Conservation (phyloP, 768 basidiomycete genomes). For the Boletus sp. region DNA sequence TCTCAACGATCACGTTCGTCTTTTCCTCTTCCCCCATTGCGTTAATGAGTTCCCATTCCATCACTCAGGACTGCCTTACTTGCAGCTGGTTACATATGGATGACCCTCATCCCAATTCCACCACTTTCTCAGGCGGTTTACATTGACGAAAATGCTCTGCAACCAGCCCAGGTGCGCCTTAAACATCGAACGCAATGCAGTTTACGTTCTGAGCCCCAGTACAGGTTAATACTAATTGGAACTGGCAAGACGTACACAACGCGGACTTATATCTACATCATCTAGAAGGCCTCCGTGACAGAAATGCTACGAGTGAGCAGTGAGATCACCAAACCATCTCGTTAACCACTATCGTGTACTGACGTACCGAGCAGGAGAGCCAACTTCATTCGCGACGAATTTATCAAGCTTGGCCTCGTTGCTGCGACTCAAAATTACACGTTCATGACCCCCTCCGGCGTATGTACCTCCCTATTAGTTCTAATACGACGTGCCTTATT, state of each 20-base stretch:
- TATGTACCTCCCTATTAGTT: constrained; percentile 24
- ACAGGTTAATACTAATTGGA: constrained; percentile 90
- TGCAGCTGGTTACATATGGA: constrained; percentile 74
- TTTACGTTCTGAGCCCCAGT: constrained; percentile 1
- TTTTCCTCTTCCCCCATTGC: neutral
- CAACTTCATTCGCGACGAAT: constrained; percentile 56
- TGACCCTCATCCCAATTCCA: constrained; percentile 70
- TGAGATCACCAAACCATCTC: constrained; percentile 39
- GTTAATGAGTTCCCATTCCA: neutral
- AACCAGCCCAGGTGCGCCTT: constrained; percentile 76
- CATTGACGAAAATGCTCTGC: constrained; percentile 94
- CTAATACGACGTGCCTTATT: neutral
- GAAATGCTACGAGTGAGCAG: constrained; percentile 69
- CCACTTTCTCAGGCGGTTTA: constrained; percentile 67
- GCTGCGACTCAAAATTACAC: constrained; percentile 68
- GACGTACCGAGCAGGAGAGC: constrained; percentile 53
- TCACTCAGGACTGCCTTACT: constrained; percentile 54
- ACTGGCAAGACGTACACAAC: constrained; percentile 84
- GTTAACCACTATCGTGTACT: neutral
- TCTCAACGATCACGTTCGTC: constrained; percentile 33
- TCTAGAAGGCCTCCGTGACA: constrained; percentile 59
- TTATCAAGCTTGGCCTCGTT: constrained; percentile 71
- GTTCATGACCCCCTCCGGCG: constrained; percentile 51
- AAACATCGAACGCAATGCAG: neutral
- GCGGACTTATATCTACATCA: constrained; percentile 80